These are phyloP conservation scores for Anthoceros angustus DNA, from an alignment of 225 moss, liverwort and hornwort species.

Conservation along the genomic window DNA sequence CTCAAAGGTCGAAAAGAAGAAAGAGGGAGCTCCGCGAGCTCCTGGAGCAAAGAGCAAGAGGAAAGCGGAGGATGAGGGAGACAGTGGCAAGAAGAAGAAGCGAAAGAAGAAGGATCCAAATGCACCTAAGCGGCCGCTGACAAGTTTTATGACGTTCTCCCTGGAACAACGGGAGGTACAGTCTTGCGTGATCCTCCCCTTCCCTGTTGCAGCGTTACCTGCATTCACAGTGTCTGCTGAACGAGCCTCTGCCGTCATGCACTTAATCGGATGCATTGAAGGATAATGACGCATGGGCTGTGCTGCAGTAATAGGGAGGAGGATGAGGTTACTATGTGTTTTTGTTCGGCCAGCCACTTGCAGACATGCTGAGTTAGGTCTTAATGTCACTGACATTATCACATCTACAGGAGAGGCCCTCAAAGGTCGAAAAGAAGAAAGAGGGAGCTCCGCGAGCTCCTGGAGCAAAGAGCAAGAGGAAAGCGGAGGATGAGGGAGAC, in stretches of 20 bases:
- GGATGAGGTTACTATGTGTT: conserved; percentile 19
- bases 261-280: no score
- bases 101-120: conserved; percentile 90
- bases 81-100: conserved; percentile 51
- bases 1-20: conserved; percentile 62
- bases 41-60: conserved; percentile 55
- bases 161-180: conserved; percentile 57
- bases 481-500: conserved; percentile 64
- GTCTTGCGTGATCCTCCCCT: background rate
- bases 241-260: no score
- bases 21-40: conserved; percentile 38
- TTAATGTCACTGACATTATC: background rate
- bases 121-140: conserved; percentile 61
- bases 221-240: background rate
- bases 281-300: background rate
- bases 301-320: conserved; percentile 26
- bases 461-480: conserved; percentile 57
- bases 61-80: conserved; percentile 67
- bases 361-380: background rate
- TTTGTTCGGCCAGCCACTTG: background rate
- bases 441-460: conserved; percentile 41
- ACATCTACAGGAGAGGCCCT: conserved; percentile 31
- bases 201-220: background rate
- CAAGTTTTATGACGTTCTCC: conserved; percentile 71
- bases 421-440: conserved; percentile 59